Conservation (phyloP, 2,329 filamentous ascomycete genomes). For the Hymenoscyphus repandus region DNA sequence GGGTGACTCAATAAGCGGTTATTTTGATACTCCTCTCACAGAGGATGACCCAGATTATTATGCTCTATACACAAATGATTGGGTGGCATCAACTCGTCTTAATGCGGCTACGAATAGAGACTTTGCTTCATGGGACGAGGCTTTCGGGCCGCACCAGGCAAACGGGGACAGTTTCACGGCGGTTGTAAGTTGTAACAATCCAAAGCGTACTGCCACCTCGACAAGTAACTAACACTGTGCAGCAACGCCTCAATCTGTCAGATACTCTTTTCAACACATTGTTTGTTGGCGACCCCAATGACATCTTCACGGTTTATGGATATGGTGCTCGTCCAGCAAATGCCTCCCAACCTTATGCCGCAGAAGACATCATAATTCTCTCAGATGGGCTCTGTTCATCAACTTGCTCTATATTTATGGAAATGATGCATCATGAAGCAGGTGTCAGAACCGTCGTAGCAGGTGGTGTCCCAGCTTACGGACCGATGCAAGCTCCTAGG, state of each 20-base stretch:
- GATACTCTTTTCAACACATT: conserved; percentile 19
- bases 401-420: conserved; percentile 51
- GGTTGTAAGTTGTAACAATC: conserved; percentile 9
- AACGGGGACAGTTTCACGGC: conserved; percentile 22
- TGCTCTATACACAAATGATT: conserved; percentile 18
- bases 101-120: conserved; percentile 17
- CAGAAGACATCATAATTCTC: conserved; percentile 41
- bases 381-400: conserved; percentile 55
- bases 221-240: neutral
- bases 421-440: conserved; percentile 47
- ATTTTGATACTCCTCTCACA: conserved; percentile 16
- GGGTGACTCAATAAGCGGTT: conserved; percentile 16
- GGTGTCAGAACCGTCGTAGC: conserved; percentile 49
- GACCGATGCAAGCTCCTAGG: conserved; percentile 45
- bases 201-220: neutral
- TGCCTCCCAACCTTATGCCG: conserved; percentile 31
- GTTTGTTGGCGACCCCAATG: conserved; percentile 10
- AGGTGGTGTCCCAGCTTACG: conserved; percentile 43
- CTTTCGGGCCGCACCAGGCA: conserved; percentile 15
- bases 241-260: conserved; percentile 24
- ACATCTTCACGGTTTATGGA: conserved; percentile 29
- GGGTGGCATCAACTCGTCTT: conserved; percentile 16
- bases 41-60: conserved; percentile 13
- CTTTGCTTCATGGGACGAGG: conserved; percentile 22
- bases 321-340: conserved; percentile 18